A percentile compares a stretch with the other conserved stretches of the same genome.
These are phyloP conservation scores for Backusella liffmaniae DNA, from an alignment of 192 early-diverging fungal species.

Conservation along the genomic window DNA sequence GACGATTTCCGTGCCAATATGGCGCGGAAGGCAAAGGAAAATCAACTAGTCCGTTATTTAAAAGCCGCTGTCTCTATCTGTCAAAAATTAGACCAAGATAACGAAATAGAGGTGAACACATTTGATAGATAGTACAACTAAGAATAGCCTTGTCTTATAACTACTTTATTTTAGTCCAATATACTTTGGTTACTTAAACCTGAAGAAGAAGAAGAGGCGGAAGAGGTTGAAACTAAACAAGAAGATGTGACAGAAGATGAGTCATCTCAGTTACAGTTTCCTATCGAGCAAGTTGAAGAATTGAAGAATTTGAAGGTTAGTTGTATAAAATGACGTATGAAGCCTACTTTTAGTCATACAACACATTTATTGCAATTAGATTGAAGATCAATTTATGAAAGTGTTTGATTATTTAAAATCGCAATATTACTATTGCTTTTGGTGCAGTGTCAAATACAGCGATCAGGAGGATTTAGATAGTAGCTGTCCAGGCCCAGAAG, in stretches of 20 bases:
- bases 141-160: background rate
- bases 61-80: conserved; percentile 39
- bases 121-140: background rate
- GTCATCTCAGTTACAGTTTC: background rate
- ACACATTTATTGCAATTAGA: conserved; percentile 18
- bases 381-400: conserved; percentile 46
- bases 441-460: conserved; percentile 60
- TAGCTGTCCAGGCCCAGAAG: conserved; percentile 59
- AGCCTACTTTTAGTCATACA: too few species aligned
- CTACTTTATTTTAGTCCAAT: conserved; percentile 2
- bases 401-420: conserved; percentile 51
- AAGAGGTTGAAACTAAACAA: background rate
- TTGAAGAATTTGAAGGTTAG: conserved; percentile 10
- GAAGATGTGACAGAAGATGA: background rate
- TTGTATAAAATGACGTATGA: background rate
- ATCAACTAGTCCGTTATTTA: conserved; percentile 32
- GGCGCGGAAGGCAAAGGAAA: conserved; percentile 30
- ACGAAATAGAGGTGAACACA: background rate
- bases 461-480: conserved; percentile 49
- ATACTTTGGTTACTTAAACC: conserved; percentile 13
- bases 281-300: conserved; percentile 10
- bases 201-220: conserved; percentile 25
- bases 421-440: conserved; percentile 63
- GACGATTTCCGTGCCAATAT: conserved; percentile 39
- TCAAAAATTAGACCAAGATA: conserved; percentile 40